These are phyloP conservation scores for Phytophthora hibernalis DNA, from an alignment of 352 stramenopile genomes.

Conservation along the genomic window DNA sequence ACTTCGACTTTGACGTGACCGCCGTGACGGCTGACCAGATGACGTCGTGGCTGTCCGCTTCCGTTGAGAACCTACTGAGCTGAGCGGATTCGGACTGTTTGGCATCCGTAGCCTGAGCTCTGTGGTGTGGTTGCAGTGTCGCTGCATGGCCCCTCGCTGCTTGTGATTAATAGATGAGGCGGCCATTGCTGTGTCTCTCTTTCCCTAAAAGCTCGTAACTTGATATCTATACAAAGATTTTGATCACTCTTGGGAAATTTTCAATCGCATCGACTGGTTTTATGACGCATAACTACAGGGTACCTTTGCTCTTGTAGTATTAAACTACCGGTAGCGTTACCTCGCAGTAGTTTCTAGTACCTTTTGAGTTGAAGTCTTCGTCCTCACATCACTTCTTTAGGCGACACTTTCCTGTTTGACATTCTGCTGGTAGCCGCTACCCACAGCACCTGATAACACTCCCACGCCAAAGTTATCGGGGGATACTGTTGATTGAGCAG, in stretches of 20 bases:
- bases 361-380: too few species aligned
- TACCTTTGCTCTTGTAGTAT: too few species aligned
- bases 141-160: conserved; percentile 5
- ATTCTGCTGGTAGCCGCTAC: too few species aligned
- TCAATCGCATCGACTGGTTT: conserved; percentile 1
- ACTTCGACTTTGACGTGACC: conserved; percentile 52
- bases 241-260: conserved; percentile 9
- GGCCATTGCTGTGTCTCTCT: conserved; percentile 5
- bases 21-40: conserved; percentile 41
- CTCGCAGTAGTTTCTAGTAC: too few species aligned
- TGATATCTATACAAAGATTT: conserved; percentile 28
- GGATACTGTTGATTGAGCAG: conserved; percentile 11
- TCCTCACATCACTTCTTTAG: too few species aligned
- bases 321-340: too few species aligned
- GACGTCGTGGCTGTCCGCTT: conserved; percentile 44
- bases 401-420: too few species aligned
- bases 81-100: conserved; percentile 2
- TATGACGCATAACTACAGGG: background rate
- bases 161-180: conserved; percentile 27
- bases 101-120: conserved; percentile 3
- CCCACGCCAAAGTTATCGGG: conserved; percentile 33
- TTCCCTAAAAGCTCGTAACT: conserved; percentile 15
- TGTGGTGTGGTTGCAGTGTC: conserved; percentile 19
- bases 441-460: background rate
- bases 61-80: conserved; percentile 48